Conservation (phyloP, 2,329 filamentous ascomycete genomes). For the Diaporthe helianthi region DNA sequence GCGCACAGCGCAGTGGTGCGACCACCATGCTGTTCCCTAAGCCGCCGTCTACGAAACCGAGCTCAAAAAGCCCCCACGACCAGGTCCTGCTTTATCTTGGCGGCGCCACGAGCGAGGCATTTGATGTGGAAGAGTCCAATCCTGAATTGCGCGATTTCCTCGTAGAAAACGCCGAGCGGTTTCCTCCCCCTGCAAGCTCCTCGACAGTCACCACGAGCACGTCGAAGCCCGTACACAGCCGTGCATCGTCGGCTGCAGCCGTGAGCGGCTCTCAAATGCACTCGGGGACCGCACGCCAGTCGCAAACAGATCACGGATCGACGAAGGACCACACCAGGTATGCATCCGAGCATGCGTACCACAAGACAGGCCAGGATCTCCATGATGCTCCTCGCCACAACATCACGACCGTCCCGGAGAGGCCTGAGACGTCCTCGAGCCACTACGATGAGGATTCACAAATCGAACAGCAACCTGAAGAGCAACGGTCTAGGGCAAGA, state of each 20-base stretch:
- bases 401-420: constrained; percentile 38
- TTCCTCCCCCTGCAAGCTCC: constrained; percentile 18
- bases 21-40: constrained; percentile 20
- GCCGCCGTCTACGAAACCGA: constrained; percentile 10
- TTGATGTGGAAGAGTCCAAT: constrained; percentile 38
- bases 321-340: not conserved
- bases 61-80: constrained; percentile 22
- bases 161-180: constrained; percentile 38
- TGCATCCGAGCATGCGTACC: not conserved
- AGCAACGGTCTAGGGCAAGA: constrained; percentile 37
- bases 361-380: not conserved
- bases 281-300: not conserved
- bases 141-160: constrained; percentile 41
- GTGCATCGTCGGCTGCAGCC: constrained; percentile 28
- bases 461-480: constrained; percentile 31
- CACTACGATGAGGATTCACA: constrained; percentile 35
- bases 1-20: not conserved
- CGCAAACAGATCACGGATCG: constrained; percentile 23
- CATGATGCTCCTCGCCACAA: not conserved
- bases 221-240: constrained; percentile 30
- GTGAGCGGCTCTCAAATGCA: not conserved
- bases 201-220: constrained; percentile 13
- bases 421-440: constrained; percentile 44
- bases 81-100: constrained; percentile 39
- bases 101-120: constrained; percentile 30